Evolutionary conservation across 2,329 filamentous ascomycete species (phyloP).

Genomic region (Westerdykella sp.): DNA sequence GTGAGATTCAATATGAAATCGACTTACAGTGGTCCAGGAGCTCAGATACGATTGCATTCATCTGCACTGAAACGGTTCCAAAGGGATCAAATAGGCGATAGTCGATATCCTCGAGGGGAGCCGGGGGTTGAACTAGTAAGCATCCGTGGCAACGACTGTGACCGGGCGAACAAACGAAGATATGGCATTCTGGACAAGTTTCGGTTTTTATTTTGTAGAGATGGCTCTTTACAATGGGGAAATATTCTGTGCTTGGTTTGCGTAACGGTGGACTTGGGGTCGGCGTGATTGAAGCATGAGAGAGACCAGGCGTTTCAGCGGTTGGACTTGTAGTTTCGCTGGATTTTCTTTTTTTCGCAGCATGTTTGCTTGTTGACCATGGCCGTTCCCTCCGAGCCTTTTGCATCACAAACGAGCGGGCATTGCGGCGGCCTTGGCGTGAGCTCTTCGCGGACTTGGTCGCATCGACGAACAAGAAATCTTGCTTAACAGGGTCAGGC

Average conservation of each 20-base stretch:
- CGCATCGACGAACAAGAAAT: slow-evolving; percentile 36
- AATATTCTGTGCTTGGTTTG: slow-evolving; percentile 12
- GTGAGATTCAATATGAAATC: slow-evolving; percentile 8
- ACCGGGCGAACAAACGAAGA: slow-evolving; percentile 24
- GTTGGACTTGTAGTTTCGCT: slow-evolving; percentile 25
- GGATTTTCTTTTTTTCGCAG: slow-evolving; percentile 24
- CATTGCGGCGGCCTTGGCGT: slow-evolving; percentile 35
- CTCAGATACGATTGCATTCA: slow-evolving; percentile 23
- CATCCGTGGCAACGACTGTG: slow-evolving; percentile 27
- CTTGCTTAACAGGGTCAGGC: slow-evolving; percentile 23
- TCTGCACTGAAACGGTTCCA: slow-evolving; percentile 21
- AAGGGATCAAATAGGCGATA: slow-evolving; percentile 32
- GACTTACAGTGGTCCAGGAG: slow-evolving; percentile 35
- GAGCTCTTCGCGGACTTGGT: slow-evolving; percentile 32
- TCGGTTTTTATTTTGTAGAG: slow-evolving; percentile 14
- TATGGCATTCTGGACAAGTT: slow-evolving; percentile 27
- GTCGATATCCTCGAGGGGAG: slow-evolving; percentile 18
- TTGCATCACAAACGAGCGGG: slow-evolving; percentile 38
- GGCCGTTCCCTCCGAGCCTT: slow-evolving; percentile 33
- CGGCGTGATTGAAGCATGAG: slow-evolving; percentile 20
- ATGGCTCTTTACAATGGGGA: slow-evolving; percentile 11
- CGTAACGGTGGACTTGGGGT: slow-evolving; percentile 27
- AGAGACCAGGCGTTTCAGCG: slow-evolving; percentile 23
- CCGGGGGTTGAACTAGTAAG: slow-evolving; percentile 14
- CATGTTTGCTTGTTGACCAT: slow-evolving; percentile 37